Conservation (phyloP, 768 basidiomycete species). For the Epithele typhae region DNA sequence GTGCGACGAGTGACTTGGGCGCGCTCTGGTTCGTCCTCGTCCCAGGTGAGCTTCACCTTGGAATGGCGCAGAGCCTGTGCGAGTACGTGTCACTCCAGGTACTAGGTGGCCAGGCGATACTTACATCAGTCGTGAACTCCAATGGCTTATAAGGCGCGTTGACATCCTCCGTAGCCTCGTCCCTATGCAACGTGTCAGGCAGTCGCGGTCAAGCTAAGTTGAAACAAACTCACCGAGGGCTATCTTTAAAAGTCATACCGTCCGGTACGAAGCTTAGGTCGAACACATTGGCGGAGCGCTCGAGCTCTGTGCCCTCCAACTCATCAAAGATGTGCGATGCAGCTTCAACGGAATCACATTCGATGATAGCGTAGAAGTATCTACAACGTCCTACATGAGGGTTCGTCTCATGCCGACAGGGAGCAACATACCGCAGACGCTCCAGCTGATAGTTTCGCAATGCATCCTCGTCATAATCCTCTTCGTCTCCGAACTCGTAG, state of each 20-base stretch:
- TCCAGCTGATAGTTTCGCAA: conserved; percentile 91
- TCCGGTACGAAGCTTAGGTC: conserved; percentile 93
- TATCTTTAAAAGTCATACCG: conserved; percentile 79
- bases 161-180: conserved; percentile 73
- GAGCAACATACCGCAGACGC: conserved; percentile 65
- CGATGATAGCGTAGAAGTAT: conserved; percentile 93
- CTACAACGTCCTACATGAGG: conserved; percentile 33
- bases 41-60: conserved; percentile 98
- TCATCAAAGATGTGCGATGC: conserved; percentile 80
- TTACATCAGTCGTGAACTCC: conserved; percentile 90
- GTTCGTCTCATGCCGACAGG: background rate
- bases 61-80: conserved; percentile 91
- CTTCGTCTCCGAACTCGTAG: conserved; percentile 61
- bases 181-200: conserved; percentile 42
- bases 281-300: conserved; percentile 94
- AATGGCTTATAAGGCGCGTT: conserved; percentile 62
- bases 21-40: conserved; percentile 92
- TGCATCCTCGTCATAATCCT: conserved; percentile 85
- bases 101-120: no score
- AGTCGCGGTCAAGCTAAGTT: background rate
- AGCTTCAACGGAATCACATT: conserved; percentile 74
- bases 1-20: conserved; percentile 72
- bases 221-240: conserved; percentile 52
- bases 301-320: conserved; percentile 91
- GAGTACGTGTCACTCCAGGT: no score